A percentile compares a stretch with the other conserved stretches of the same genome.
phyloP scores from a whole-genome alignment of 495 filamentous ascomycete species.

The Rhypophila decipiens region DNA sequence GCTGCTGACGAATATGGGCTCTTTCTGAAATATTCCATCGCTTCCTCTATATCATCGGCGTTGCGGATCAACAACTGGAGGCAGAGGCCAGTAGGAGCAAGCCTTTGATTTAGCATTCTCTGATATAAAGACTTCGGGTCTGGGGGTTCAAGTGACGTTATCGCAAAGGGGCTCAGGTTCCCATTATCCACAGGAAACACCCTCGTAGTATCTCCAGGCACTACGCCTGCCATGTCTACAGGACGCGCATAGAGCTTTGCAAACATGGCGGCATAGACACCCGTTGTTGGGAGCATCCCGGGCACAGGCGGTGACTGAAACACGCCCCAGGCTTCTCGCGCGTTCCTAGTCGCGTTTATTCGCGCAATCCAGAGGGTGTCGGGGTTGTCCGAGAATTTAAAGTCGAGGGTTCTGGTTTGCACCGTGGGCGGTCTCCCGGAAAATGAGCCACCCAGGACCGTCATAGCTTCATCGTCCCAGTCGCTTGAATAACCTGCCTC shows the following conservation, averaged over 20 bases:
- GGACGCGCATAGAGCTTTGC: constrained; percentile 29
- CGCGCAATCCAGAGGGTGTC: constrained; percentile 29
- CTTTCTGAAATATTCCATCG: constrained; percentile 30
- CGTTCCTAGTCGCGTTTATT: constrained; percentile 36
- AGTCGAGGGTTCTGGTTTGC: constrained; percentile 27
- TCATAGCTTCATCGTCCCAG: constrained; percentile 28
- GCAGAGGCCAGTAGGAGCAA: constrained; percentile 28
- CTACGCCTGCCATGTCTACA: constrained; percentile 10
- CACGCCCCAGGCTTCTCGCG: constrained; percentile 37
- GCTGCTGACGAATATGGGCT: constrained; percentile 22
- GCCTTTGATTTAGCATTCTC: constrained; percentile 27
- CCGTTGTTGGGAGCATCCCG: constrained; percentile 18
- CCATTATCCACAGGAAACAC: constrained; percentile 31
- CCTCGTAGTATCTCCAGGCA: constrained; percentile 35
- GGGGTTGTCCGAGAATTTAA: constrained; percentile 12
- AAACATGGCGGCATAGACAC: constrained; percentile 41
- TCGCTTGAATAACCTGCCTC: constrained; percentile 34
- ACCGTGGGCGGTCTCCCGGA: constrained; percentile 30
- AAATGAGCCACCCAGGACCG: constrained; percentile 29
- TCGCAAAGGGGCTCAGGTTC: constrained; percentile 38
- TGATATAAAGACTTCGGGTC: constrained; percentile 29
- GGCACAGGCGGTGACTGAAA: constrained; percentile 28
- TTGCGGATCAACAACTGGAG: constrained; percentile 29
- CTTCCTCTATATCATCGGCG: constrained; percentile 23
- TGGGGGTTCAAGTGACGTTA: constrained; percentile 34